Percentiles rank a stretch among this genome's conserved stretches.
Conservation (phyloP, 805 yeast species). For the Candida vartiovaarae region DNA sequence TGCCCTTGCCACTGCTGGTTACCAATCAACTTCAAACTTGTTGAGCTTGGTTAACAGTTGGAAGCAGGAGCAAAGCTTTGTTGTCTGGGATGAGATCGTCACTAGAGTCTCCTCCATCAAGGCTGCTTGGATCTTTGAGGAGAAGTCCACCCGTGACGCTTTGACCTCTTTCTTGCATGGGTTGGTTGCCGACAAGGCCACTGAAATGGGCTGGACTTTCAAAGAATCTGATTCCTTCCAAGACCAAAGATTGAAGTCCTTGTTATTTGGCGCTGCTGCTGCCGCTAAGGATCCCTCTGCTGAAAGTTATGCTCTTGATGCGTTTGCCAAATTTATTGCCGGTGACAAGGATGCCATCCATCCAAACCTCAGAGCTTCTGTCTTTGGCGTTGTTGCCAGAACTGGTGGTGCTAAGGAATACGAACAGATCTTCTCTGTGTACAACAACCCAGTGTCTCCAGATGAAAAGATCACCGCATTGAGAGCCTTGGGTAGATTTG, state of each 20-base stretch:
- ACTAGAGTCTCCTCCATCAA: conserved; percentile 41
- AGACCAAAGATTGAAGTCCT: conserved; percentile 59
- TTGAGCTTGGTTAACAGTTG: conserved; percentile 53
- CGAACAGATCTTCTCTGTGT: conserved; percentile 53
- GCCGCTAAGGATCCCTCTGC: conserved; percentile 41
- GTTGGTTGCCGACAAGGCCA: conserved; percentile 47
- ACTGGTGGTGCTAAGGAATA: conserved; percentile 56
- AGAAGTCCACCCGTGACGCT: conserved; percentile 37
- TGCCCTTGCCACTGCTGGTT: conserved; percentile 65
- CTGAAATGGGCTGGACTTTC: conserved; percentile 61
- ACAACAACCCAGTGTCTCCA: conserved; percentile 49
- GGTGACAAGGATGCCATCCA: conserved; percentile 68
- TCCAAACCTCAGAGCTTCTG: conserved; percentile 63
- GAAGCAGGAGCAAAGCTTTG: conserved; percentile 53
- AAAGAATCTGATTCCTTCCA: conserved; percentile 47
- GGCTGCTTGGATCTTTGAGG: conserved; percentile 50
- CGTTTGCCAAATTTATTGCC: conserved; percentile 45
- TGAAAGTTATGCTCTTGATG: conserved; percentile 37
- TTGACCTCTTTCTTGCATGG: conserved; percentile 46
- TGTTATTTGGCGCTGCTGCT: conserved; percentile 56
- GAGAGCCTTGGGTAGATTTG: conserved; percentile 59
- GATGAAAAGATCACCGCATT: conserved; percentile 70
- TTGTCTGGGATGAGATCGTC: conserved; percentile 61
- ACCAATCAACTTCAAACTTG: conserved; percentile 53
- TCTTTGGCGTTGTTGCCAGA: conserved; percentile 61